phyloP scores from a whole-genome alignment of 805 yeast genomes.

The Monosporozyma aerobia region DNA sequence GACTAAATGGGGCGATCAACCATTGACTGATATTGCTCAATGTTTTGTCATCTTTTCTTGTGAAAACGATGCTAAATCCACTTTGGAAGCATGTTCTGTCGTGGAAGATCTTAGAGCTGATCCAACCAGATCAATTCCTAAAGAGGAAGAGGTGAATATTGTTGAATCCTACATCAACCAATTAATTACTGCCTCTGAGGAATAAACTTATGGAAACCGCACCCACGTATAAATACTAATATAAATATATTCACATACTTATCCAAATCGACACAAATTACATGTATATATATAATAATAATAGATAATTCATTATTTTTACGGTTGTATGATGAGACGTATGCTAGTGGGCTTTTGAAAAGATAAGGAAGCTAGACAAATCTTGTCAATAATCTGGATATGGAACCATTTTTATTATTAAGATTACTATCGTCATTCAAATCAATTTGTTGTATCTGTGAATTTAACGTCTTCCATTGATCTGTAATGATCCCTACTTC shows the following conservation, averaged over 20 bases:
- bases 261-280: not conserved
- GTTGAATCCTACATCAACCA: conserved; percentile 26
- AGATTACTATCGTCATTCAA: not conserved
- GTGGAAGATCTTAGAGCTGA: conserved; percentile 40
- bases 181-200: conserved; percentile 4
- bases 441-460: not conserved
- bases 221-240: not conserved
- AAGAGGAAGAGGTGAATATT: conserved; percentile 31
- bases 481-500: conserved; percentile 47
- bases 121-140: conserved; percentile 25
- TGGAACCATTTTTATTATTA: not conserved
- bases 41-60: conserved; percentile 41
- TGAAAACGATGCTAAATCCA: conserved; percentile 34
- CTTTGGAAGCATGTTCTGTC: conserved; percentile 33
- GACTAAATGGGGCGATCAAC: not conserved
- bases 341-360: too few species aligned
- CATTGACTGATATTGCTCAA: conserved; percentile 31
- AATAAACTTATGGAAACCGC: not conserved
- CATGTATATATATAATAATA: not conserved
- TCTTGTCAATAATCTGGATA: not conserved
- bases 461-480: conserved; percentile 47
- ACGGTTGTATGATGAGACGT: not conserved
- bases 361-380: not conserved
- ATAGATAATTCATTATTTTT: not conserved
- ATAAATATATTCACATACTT: not conserved